Evolutionary conservation across 1,284 basidiomycete genomes (phyloP), one percentile per base, ranked within the genome.

Genomic region (Tilletia caries): DNA sequence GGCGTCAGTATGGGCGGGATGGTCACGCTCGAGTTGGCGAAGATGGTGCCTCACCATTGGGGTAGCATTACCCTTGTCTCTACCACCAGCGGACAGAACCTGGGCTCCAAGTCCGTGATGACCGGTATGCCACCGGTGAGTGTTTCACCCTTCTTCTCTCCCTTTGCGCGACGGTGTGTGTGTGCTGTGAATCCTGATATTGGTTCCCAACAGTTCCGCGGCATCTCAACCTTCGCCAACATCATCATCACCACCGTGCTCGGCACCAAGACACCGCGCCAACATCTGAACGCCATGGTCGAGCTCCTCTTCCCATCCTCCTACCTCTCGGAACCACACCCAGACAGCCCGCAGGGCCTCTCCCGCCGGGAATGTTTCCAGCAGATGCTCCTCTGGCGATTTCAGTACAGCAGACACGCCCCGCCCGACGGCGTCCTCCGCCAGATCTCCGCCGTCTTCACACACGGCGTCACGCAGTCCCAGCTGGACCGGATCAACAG

Each of bases 1-100:
- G 92, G 93, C 0, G 85, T 90, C 13, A 92, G 90, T 52, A 85
- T 95, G 65, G 93, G 92, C 6, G 92, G 92, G 20, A 93, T 93
- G 92, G 92, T 93, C 70, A 88, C 90, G 0, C 72, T 83, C 5
- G 83, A 84, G 64, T 68, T 84, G 43, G 80, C 81, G 3, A 67
- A 74, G 62, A 8, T 32, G 27, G 3, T 52, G 23, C 52, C 32
- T 43, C 8, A 13, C n/a, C 44, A 81, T 3, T 62, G 58, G 58
- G 65, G 68, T 1, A 74, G 72, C 32, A 52, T 82, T 13, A 65
- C 75, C n/a, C 73, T 82, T 37, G 73, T 82, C 67, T 79, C 76
- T 27, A 82, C 82, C 1, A 73, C 80, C 0, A 71, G 73, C 0
- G 82, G 81, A 20, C 69, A 71, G 15, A 68, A 65, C 10, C 34